Base-by-base conservation (phyloP, 257 asterid genomes). In the Solanum lycopersicoides region DNA sequence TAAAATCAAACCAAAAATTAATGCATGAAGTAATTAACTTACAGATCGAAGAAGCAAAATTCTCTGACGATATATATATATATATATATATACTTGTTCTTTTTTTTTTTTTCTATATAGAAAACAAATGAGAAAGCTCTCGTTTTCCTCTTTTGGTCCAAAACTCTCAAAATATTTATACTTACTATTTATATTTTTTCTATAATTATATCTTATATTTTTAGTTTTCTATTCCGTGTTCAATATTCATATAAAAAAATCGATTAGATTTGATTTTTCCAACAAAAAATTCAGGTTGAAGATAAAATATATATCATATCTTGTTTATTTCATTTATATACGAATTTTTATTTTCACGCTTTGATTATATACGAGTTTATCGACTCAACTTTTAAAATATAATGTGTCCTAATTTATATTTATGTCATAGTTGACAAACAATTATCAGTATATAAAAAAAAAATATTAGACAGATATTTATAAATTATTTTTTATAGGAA, bases 271-370 rank as follows among this genome's bases (percentile, higher is more conserved):
- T 7, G 2, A 71, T 7, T 14, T 32, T 32, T 9, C 0, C 4
- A 2, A 3, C 0, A 16, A 32, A 32, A 13, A 12, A 0, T 1
- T 68, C 39, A 7, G 7, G 21, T 14, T 68, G 39, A 1, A 2
- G 32, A 63, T 63, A 63, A 11, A 21, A n/a, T 0, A 2, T 8
- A 21, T 66, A 69, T 69, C 12, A 69, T 30, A 69, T 30, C 75
- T 30, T 14, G 5, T 30, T 30, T 14, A 1, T 14, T 14, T 69
- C 9, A 15, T 69, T 69, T 13, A 6, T 6, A 6, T 13, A 66
- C 10, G 0, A 1, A 0, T 28, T 28, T 32, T 68, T 15, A 28
- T 68, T 12, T 12, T 25, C 4, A 12, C 0, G 0, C 35, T 65
- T n/a, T 13, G 10, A 28, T 69, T 28, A 68, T 6, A 12, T 28